Conservation (phyloP, 164 flowering plant species). For the Euptelea pleiosperma region DNA sequence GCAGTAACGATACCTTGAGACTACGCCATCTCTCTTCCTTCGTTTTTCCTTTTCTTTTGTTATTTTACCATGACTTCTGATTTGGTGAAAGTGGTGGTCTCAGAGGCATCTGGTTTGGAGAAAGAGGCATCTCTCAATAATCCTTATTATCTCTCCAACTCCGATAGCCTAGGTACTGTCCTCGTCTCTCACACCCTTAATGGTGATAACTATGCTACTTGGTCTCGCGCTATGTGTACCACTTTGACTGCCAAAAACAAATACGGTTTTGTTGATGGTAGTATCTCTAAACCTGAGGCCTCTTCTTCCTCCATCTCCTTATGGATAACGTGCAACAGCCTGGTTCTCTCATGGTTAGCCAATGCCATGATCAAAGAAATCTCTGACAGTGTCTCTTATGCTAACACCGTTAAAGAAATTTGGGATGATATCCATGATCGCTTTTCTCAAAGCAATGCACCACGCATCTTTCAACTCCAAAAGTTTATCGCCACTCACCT, state of each 20-base stretch:
- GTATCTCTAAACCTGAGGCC: not conserved
- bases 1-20: too few species aligned
- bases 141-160: too few species aligned
- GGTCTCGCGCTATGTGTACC: not conserved
- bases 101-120: too few species aligned
- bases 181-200: not conserved
- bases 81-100: too few species aligned
- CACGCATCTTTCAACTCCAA: not conserved
- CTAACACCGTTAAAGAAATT: not conserved
- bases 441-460: too few species aligned
- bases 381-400: not conserved
- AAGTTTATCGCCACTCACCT: not conserved
- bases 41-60: too few species aligned
- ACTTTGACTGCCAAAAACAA: not conserved
- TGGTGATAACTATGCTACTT: not conserved
- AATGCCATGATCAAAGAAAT: not conserved
- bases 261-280: constrained; percentile 1
- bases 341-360: not conserved
- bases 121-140: too few species aligned
- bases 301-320: not conserved
- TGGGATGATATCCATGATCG: not conserved
- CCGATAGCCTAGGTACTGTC: not conserved
- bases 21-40: too few species aligned
- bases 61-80: too few species aligned
- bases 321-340: not conserved